These are phyloP conservation scores for Suillus bovinus DNA, from an alignment of 768 basidiomycete species.

Conservation along the genomic window DNA sequence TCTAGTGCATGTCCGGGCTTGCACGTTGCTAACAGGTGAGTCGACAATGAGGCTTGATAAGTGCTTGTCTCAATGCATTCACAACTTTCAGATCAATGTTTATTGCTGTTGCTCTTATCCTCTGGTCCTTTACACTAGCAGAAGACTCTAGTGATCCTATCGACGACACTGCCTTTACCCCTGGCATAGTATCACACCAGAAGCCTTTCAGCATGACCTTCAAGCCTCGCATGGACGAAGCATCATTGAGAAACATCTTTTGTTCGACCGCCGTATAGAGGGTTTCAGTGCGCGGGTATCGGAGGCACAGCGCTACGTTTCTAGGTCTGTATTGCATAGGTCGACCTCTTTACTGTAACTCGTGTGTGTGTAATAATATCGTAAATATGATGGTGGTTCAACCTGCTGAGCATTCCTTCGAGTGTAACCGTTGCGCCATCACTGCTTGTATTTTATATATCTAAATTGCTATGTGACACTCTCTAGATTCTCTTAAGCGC, in stretches of 20 bases:
- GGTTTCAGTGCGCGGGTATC: not conserved
- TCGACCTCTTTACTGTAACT: not conserved
- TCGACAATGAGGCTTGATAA: not conserved
- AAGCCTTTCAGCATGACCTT: constrained; percentile 58
- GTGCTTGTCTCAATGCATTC: not conserved
- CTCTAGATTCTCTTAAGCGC: too few species aligned
- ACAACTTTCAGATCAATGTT: constrained; percentile 50
- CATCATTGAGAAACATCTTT: constrained; percentile 9
- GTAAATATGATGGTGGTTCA: not conserved
- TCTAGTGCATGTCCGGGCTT: constrained; percentile 48
- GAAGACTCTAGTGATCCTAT: constrained; percentile 53
- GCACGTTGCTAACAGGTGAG: constrained; percentile 39
- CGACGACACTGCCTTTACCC: constrained; percentile 60
- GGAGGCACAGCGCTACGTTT: not conserved
- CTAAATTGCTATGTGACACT: too few species aligned
- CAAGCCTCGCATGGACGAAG: constrained; percentile 41
- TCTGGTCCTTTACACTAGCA: constrained; percentile 62
- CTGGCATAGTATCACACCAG: constrained; percentile 64
- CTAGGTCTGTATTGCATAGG: not conserved
- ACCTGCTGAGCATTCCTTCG: too few species aligned
- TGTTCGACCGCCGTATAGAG: not conserved
- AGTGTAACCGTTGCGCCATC: too few species aligned
- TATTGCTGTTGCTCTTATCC: constrained; percentile 58
- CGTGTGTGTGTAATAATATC: not conserved
- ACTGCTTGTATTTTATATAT: too few species aligned